phyloP scores from a whole-genome alignment of 2,329 filamentous ascomycete species.

The Clonostachys rosea region DNA sequence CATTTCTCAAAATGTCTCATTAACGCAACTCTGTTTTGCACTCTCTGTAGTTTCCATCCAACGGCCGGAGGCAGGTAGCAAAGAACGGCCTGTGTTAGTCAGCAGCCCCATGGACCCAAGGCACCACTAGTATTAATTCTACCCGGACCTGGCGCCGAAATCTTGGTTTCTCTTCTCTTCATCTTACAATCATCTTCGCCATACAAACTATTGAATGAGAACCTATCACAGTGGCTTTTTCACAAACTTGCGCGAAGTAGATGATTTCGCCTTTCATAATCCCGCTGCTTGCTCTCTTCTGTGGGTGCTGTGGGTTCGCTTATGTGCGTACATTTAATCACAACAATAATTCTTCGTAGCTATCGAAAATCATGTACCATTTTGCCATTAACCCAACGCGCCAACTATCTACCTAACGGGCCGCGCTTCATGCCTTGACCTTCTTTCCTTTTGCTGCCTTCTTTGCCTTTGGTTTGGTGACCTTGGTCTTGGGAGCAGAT shows the following conservation, averaged over 20 bases:
- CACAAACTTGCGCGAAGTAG: conserved; percentile 47
- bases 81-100: no score
- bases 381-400: no score
- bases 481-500: conserved; percentile 22
- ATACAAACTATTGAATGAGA: conserved; percentile 17
- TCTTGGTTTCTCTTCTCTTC: conserved; percentile 26
- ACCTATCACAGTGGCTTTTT: conserved; percentile 29
- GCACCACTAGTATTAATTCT: no score
- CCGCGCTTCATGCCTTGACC: conserved; percentile 6
- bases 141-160: no score
- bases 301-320: conserved; percentile 54
- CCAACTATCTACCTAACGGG: no score
- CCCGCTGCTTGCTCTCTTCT: conserved; percentile 40
- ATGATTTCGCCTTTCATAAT: conserved; percentile 56
- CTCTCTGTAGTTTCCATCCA: no score
- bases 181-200: conserved; percentile 41
- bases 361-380: conserved; percentile 1
- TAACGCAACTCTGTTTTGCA: no score
- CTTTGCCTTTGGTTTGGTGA: conserved; percentile 27
- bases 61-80: no score
- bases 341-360: conserved; percentile 4
- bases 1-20: no score
- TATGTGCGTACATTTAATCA: conserved; percentile 50
- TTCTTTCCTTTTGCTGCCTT: conserved; percentile 2
- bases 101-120: no score